Evolutionary conservation across 2,329 filamentous ascomycete species (phyloP).

Genomic region (Colletotrichum chlorophyti): DNA sequence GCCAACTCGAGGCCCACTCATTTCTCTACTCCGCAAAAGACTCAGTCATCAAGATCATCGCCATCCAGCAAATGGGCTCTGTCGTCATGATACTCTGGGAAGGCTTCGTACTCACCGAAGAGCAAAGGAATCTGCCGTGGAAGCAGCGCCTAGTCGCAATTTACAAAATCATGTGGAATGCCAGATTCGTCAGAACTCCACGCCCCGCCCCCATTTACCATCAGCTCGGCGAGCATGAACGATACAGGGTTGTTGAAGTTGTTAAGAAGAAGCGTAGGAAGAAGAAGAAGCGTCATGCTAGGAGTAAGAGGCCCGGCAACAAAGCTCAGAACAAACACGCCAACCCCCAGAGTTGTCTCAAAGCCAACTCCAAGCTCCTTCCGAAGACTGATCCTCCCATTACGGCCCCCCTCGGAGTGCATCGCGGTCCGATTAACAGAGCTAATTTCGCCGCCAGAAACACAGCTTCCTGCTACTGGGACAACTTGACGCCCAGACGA

Average conservation of each 20-base stretch:
- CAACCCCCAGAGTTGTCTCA: too few species aligned
- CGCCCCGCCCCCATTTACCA: constrained; percentile 15
- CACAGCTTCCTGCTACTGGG: too few species aligned
- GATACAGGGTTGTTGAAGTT: too few species aligned
- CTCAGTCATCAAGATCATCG: neutral
- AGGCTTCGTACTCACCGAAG: constrained; percentile 14
- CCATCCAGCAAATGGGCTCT: constrained; percentile 7
- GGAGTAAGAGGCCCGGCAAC: too few species aligned
- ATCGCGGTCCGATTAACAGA: too few species aligned
- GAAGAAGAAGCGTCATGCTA: neutral
- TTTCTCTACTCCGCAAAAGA: constrained; percentile 3
- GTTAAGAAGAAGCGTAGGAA: neutral
- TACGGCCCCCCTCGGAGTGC: too few species aligned
- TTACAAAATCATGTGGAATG: constrained; percentile 20
- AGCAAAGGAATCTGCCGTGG: constrained; percentile 13
- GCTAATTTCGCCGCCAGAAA: too few species aligned
- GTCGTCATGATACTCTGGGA: constrained; percentile 20
- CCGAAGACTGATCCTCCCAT: neutral
- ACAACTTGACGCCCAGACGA: too few species aligned
- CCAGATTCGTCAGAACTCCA: constrained; percentile 7
- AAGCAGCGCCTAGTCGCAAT: neutral
- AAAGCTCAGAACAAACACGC: too few species aligned
- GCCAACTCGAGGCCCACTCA: too few species aligned
- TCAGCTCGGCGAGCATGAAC: too few species aligned
- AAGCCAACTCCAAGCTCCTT: too few species aligned